phyloP scores from a whole-genome alignment of 1,139 yeast genomes.

The Meyerozyma carpophila region DNA sequence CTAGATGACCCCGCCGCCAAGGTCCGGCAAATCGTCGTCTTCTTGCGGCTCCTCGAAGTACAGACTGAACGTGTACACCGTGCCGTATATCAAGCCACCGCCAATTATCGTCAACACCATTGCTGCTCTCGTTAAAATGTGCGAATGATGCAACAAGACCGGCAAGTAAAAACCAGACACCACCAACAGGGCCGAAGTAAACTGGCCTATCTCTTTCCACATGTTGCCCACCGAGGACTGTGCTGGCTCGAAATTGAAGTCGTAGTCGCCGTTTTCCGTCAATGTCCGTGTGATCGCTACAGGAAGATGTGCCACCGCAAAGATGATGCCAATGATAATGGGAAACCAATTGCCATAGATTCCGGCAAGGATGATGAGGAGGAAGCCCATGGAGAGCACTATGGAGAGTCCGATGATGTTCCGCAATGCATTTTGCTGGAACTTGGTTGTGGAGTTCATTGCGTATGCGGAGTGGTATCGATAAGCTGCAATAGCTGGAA shows the following conservation, averaged over 20 bases:
- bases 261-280: constrained; percentile 34
- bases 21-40: constrained; percentile 26
- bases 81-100: constrained; percentile 64
- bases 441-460: constrained; percentile 24
- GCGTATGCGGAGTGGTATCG: neutral
- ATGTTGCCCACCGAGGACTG: constrained; percentile 25
- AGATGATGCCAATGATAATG: constrained; percentile 48
- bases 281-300: constrained; percentile 37
- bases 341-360: constrained; percentile 78
- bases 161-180: constrained; percentile 68
- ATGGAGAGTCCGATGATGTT: constrained; percentile 71
- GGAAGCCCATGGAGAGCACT: constrained; percentile 72
- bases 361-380: constrained; percentile 73
- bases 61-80: constrained; percentile 67
- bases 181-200: constrained; percentile 60
- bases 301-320: constrained; percentile 67
- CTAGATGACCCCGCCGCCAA: constrained; percentile 28
- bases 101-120: constrained; percentile 61
- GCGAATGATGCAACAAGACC: constrained; percentile 58
- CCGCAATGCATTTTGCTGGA: constrained; percentile 53
- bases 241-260: constrained; percentile 40
- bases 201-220: constrained; percentile 58
- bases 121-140: constrained; percentile 54
- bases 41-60: constrained; percentile 62
- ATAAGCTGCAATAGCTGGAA: neutral